Evolutionary conservation across 129 eudicot genomes (phyloP), one percentile per base, ranked within the genome.

Genomic region (Flaveria robusta): DNA sequence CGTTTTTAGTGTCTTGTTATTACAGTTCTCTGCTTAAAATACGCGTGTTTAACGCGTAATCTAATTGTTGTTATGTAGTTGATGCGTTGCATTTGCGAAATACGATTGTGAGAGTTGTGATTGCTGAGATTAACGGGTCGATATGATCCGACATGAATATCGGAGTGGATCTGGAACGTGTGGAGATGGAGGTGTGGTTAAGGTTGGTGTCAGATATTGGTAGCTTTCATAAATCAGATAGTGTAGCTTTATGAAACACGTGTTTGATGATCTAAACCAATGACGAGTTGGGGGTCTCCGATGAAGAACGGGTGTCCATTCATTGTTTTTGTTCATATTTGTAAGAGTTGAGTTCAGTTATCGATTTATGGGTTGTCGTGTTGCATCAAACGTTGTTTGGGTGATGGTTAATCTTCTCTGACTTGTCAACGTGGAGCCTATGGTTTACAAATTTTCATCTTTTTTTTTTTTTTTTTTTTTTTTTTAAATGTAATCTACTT

Each of bases 191-290:
- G 14, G 8, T 26, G 31, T 56, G 31, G 37, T 59, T 59, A 1
- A 24, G 26, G 66, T 24, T 59, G 9, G 13, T 24, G 66, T 59
- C 37, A 59, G 66, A 24, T 23, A 27, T 58, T 58, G 34, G 37
- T 58, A 10, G 15, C 66, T 58, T 58, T 58, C 66, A 58, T 58
- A 37, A 23, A 58, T 58, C 64, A 56, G 22, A 22, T 9, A 9
- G 29, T 22, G 16, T 14, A 58, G 23, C 34, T 58, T 58, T 22
- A 23, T 58, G 8, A 58, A 26, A 58, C 66, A 58, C 66, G 66
- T 58, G 66, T 59, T 59, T 59, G 37, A 23, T 23, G 37, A 59
- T 59, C 31, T 59, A 59, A 59, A 24, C 66, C 66, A 59, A 4
- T 10, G 18, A 24, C 9, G 66, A 59, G n/a, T 11, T 58, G 37